phyloP scores from a whole-genome alignment of 805 yeast species.

The Pichia californica region DNA sequence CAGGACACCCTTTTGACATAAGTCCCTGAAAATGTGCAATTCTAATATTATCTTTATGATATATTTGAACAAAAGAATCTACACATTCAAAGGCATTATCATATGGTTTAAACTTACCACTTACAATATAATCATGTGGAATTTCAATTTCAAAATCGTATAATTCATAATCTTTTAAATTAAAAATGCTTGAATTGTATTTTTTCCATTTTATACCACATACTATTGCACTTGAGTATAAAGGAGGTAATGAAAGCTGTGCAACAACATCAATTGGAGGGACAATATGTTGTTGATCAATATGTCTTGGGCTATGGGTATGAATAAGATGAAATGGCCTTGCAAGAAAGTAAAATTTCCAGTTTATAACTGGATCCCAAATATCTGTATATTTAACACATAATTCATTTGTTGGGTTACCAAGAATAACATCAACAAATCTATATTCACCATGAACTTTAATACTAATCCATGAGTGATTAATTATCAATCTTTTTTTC shows the following conservation, averaged over 20 bases:
- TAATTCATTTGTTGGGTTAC: slow-evolving; percentile 50
- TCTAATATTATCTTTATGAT: slow-evolving; percentile 60
- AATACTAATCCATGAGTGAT: slow-evolving; percentile 88
- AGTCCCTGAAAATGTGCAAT: slow-evolving; percentile 74
- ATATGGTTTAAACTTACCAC: slow-evolving; percentile 44
- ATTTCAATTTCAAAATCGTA: slow-evolving; percentile 71
- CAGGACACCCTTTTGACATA: slow-evolving; percentile 59
- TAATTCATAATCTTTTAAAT: slow-evolving; percentile 67
- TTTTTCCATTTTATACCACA: slow-evolving; percentile 53
- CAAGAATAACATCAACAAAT: slow-evolving; percentile 66
- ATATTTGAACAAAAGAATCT: slow-evolving; percentile 70
- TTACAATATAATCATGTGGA: slow-evolving; percentile 65
- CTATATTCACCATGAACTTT: slow-evolving; percentile 72
- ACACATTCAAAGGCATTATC: slow-evolving; percentile 32
- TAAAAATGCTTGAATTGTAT: slow-evolving; percentile 71
- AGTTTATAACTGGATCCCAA: slow-evolving; percentile 22
- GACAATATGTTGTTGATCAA: slow-evolving; percentile 74
- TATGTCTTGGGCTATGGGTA: slow-evolving; percentile 80
- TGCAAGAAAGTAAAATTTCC: slow-evolving; percentile 54
- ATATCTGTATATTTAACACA: slow-evolving; percentile 35
- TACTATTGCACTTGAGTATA: slow-evolving; percentile 73
- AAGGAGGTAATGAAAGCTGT: slow-evolving; percentile 76
- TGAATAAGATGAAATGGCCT: slow-evolving; percentile 71
- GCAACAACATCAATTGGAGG: slow-evolving; percentile 79
- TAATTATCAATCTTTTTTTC: slow-evolving; percentile 45